phyloP scores from a whole-genome alignment of 2,329 filamentous ascomycete genomes.

The Claviceps sp. region DNA sequence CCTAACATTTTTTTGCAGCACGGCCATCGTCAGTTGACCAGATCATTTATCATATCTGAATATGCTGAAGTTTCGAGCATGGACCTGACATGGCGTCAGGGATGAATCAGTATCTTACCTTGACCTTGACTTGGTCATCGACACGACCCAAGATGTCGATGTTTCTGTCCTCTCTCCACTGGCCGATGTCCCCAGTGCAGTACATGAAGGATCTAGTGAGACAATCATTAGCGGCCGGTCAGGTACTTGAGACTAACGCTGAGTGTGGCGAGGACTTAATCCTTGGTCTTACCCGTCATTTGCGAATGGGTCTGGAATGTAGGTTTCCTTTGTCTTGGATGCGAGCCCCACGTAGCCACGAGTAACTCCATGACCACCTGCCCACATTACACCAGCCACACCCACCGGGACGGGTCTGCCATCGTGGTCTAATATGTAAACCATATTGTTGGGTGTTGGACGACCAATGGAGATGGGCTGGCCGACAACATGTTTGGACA shows the following conservation, averaged over 20 bases:
- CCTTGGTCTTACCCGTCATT: constrained; percentile 31
- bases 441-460: constrained; percentile 42
- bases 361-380: constrained; percentile 40
- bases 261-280: background rate
- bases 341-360: constrained; percentile 41
- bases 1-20: constrained; percentile 16
- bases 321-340: constrained; percentile 35
- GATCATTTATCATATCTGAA: too few species aligned
- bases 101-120: constrained; percentile 20
- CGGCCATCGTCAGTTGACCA: background rate
- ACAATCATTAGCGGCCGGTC: constrained; percentile 2
- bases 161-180: constrained; percentile 38
- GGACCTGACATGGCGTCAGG: background rate
- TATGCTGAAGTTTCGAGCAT: background rate
- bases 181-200: constrained; percentile 45
- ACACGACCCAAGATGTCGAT: constrained; percentile 41
- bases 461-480: constrained; percentile 37
- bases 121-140: constrained; percentile 51
- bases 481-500: constrained; percentile 34
- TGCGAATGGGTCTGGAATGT: constrained; percentile 35
- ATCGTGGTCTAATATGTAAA: constrained; percentile 39
- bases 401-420: constrained; percentile 31
- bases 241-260: constrained; percentile 3
- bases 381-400: constrained; percentile 40
- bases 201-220: constrained; percentile 35